Evolutionary conservation across 176 grass and related monocot genomes (phyloP), one percentile per base, ranked within the genome.

Genomic region (Oropetium thomaeum): DNA sequence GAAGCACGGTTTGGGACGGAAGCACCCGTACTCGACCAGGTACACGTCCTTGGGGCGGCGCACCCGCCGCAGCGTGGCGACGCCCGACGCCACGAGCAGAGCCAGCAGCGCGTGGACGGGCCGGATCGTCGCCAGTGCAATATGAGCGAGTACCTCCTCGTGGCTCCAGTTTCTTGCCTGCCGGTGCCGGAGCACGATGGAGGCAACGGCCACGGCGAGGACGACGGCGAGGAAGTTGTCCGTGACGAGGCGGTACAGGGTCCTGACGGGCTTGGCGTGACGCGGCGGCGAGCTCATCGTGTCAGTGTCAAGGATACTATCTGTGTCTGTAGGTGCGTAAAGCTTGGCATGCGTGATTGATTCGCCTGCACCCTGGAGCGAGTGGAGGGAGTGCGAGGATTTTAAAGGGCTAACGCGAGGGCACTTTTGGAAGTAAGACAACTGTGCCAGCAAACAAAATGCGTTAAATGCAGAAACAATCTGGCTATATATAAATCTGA

Each of bases 21-120:
- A 90, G 83, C 88, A 90, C 13, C 74, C 74, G 64, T 87, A 90
- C 61, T 87, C 88, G 15, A 90, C 84, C 1, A 90, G 79, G 79
- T 90, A 90, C 55, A 84, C 81, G 32, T 52, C 81, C 54, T 35
- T 27, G 1, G 42, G 13, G 20, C 73, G 42, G 6, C 65, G 65
- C 55, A 76, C 13, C 25, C 65, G 42, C 54, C 32, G 0, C 19
- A 83, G 19, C 54, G 40, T 70, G 42, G 65, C 81, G 32, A 69
- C 52, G 16, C 11, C 72, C 2, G 32, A 32, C 13, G 55, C 43
- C 16, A 40, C 1, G n/a, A 84, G 27, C 73, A 30, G 31, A 4
- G 33, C 65, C 25, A 53, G 34, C 31, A 61, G 8, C 25, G 28
- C 35, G 19, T 84, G 81, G 4, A 62, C 43, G 0, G 33, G 81